Conservation (phyloP, 176 grass and related monocot species). For the Oryza australiensis region DNA sequence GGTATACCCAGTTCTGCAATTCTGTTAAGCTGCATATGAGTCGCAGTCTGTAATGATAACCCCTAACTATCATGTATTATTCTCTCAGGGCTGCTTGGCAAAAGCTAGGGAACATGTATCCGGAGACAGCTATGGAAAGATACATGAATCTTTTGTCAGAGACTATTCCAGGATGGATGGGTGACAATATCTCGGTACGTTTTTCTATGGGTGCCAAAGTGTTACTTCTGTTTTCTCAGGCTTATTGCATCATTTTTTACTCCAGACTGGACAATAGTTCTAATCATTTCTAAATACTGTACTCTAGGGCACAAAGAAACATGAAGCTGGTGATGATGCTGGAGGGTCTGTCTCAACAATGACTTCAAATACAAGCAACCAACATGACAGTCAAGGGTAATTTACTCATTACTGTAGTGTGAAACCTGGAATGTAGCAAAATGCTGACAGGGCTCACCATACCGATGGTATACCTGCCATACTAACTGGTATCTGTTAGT, state of each 20-base stretch:
- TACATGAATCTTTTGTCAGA: conserved; percentile 72
- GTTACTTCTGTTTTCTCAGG: not conserved
- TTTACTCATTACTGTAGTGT: conserved; percentile 20
- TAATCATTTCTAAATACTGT: conserved; percentile 30
- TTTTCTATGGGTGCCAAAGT: conserved; percentile 3
- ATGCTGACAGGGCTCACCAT: conserved; percentile 11
- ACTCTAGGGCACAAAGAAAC: conserved; percentile 41
- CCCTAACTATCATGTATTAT: conserved; percentile 13
- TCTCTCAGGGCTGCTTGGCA: conserved; percentile 70
- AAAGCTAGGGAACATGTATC: conserved; percentile 72
- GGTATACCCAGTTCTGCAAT: not conserved
- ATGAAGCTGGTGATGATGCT: not conserved
- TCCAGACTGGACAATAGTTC: conserved; percentile 4
- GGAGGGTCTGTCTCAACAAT: conserved; percentile 14
- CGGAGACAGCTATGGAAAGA: conserved; percentile 81
- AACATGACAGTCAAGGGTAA: conserved; percentile 38
- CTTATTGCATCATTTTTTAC: conserved; percentile 26
- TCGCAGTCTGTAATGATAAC: not conserved
- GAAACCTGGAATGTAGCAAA: conserved; percentile 14
- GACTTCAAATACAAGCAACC: conserved; percentile 22
- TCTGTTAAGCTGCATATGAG: not conserved
- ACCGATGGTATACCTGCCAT: conserved; percentile 25
- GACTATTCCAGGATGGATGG: conserved; percentile 63
- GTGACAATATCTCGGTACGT: conserved; percentile 41
- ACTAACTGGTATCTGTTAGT: conserved; percentile 10